Evolutionary conservation across 176 grass and related monocot species (phyloP), one percentile per base, ranked within the genome.

Genomic region (Coix lacrymajobi): DNA sequence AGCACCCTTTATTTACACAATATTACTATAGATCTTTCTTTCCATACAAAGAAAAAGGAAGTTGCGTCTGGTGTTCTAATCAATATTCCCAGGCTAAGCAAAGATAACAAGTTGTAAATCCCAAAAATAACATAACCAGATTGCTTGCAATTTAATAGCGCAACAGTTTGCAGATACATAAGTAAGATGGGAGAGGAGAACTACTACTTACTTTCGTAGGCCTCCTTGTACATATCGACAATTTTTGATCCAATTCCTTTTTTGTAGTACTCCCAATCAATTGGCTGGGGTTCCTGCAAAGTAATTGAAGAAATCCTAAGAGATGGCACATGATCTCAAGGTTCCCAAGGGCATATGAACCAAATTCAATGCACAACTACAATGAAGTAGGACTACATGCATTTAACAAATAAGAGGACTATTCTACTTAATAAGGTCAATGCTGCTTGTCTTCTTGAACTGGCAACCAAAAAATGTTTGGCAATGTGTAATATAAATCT

Each of bases 261-360:
- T 73, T 77, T 93, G 68, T 91, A 97, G 68, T 89, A 91, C 30
- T 97, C 89, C 94, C 94, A 97, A 48, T 93, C 71, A 84, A 97
- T 93, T 34, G 81, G 91, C 64, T 91, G 52, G 45, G 94, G 91
- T 81, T 97, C 94, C 94, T 97, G 66, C 71, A 43, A 60, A 71
- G 37, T 75, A 70, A 83, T 31, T 84, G 38, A 70, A 80, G 10
- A 82, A 79, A 81, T 54, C 54, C 45, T 70, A 86, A 81, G 19
- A 26, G 37, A 56, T 9, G 13, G 54, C 4, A 0, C 26, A 66
- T 57, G 24, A 19, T 57, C 66, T 15, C 33, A 45, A 75, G 22
- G 61, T 44, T 57, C 20, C 10, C 84, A 7, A 26, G 70, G 20
- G 24, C 5, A 25, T 33, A 41, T 56, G 4, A 86, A 20, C 15